Evolutionary conservation across 768 basidiomycete genomes (phyloP), one percentile per base, ranked within the genome.

Genomic region (Chalciporus sphaerocephalus): DNA sequence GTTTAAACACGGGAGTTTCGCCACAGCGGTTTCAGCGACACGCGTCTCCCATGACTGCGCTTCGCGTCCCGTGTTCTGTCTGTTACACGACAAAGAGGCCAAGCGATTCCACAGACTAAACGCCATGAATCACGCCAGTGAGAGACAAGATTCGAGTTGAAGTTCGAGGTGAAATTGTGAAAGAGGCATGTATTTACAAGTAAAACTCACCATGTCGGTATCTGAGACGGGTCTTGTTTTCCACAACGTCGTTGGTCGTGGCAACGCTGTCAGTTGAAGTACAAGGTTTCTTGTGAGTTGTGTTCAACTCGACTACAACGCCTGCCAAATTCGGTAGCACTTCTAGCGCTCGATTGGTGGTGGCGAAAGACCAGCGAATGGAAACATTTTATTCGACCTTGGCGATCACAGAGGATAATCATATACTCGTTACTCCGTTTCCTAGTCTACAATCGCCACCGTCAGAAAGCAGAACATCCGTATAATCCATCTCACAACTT

Each of bases 1-100:
- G 47, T 56, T 60, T 48, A 66, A 52, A 22, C 52, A 61, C 7
- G 68, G 61, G 16, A 70, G 51, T 9, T 53, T 48, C 46, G 30
- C n/a, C 30, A 32, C 30, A 5, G 48, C 40, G 2, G 38, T 47
- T 34, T 59, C 57, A 22, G 42, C 48, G 27, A 64, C 13, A 17
- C 61, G 64, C 35, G 46, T 42, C 22, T 59, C 47, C 64, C 64
- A 64, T 9, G 61, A 50, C n/a, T 58, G 43, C 1, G 52, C 52
- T 24, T 51, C 21, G 35, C 43, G 49, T 13, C 37, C 44, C 28
- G 50, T 42, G 43, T 42, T 45, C 16, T 51, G 41, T 18, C 50
- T 38, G 16, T 16, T 16, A 42, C 58, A 57, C 22, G 63, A 44
- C 11, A 49, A 12, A 23, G 64, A 51, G 28, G 47, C 23, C 38